A percentile compares a stretch with the other conserved stretches of the same genome.
Evolutionary conservation across 805 yeast species (phyloP).

Genomic region (Saccharomyces jurei): DNA sequence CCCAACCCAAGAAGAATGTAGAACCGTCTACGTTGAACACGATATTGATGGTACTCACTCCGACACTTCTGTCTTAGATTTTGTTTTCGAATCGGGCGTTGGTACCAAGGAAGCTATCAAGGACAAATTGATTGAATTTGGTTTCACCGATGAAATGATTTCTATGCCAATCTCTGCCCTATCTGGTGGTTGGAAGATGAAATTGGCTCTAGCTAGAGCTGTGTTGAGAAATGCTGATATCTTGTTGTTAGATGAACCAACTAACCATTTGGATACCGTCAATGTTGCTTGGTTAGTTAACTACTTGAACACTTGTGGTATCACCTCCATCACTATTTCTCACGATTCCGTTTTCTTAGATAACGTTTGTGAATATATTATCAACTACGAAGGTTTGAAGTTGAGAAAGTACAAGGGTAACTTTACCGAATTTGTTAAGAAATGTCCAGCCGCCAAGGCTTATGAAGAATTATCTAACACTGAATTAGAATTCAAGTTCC

Average conservation of each 20-base stretch:
- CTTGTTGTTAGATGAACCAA: conserved; percentile 97
- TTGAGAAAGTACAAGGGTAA: conserved; percentile 99
- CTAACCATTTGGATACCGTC: conserved; percentile 99
- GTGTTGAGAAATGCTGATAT: conserved; percentile 97
- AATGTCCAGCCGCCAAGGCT: conserved; percentile 97
- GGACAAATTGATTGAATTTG: conserved; percentile 78
- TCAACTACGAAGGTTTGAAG: conserved; percentile 99
- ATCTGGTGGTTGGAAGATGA: conserved; percentile 99
- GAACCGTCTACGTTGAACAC: conserved; percentile 99
- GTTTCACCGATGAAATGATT: conserved; percentile 90
- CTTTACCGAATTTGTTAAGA: conserved; percentile 96
- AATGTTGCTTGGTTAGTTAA: conserved; percentile 99
- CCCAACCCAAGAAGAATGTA: conserved; percentile 98
- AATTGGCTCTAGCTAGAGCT: conserved; percentile 98
- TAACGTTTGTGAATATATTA: conserved; percentile 93
- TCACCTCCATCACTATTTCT: conserved; percentile 96
- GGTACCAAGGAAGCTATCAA: conserved; percentile 66
- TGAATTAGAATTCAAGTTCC: conserved; percentile 93
- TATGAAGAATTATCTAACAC: conserved; percentile 99
- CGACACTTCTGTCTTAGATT: conserved; percentile 88
- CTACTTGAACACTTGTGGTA: conserved; percentile 98
- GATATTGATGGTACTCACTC: conserved; percentile 98
- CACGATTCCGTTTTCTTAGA: conserved; percentile 99
- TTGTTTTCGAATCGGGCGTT: conserved; percentile 70
- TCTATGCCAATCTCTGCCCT: conserved; percentile 89